Conservation (phyloP, 1,284 basidiomycete species). For the Melampsora larici-populina region DNA sequence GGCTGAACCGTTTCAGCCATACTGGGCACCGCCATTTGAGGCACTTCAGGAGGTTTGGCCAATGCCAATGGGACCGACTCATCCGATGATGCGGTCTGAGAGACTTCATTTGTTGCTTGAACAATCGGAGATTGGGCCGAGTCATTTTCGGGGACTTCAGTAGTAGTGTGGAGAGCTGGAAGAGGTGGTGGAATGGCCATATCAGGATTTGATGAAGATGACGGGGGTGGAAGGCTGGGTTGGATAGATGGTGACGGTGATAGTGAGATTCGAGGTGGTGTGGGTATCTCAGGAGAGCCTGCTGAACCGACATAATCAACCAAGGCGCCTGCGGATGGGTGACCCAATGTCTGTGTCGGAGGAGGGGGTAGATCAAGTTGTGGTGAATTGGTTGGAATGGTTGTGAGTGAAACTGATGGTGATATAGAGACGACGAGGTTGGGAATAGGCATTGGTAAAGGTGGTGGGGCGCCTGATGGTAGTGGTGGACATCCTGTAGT, state of each 20-base stretch:
- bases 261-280: background rate
- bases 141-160: background rate
- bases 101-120: too few relatives aligned
- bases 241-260: background rate
- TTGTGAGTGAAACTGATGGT: background rate
- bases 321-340: background rate
- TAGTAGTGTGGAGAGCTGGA: background rate
- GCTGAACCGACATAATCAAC: background rate
- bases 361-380: background rate
- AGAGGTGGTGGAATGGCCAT: background rate
- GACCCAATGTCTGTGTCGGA: background rate
- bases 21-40: too few relatives aligned
- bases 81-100: too few relatives aligned
- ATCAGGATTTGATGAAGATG: constrained; percentile 3
- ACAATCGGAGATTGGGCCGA: background rate
- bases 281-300: background rate
- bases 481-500: constrained; percentile 2
- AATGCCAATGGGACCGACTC: too few relatives aligned
- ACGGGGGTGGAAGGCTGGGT: background rate
- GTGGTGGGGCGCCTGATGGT: constrained; percentile 12
- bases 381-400: background rate
- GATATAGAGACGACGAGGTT: constrained; percentile 2
- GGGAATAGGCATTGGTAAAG: background rate
- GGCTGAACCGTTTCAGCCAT: background rate
- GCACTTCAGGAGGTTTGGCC: too few relatives aligned